A percentile compares a stretch with the other conserved stretches of the same genome.
phyloP scores from a whole-genome alignment of 2,329 filamentous ascomycete genomes.

The Fusarium multiceps region DNA sequence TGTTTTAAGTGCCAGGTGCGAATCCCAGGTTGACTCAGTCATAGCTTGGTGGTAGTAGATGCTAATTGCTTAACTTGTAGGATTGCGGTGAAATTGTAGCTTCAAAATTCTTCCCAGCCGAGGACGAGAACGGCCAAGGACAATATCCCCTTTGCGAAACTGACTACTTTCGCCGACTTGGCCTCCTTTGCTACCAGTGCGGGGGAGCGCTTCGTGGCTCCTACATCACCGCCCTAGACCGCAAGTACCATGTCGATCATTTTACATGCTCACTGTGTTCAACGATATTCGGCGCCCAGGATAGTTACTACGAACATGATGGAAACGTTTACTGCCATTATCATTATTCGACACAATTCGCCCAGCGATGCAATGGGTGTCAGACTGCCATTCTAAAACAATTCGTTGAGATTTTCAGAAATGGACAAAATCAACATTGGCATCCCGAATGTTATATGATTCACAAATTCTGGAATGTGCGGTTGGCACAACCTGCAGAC shows the following conservation, averaged over 20 bases:
- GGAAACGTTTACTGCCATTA: slow-evolving; percentile 98
- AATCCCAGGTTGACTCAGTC: slow-evolving; percentile 5
- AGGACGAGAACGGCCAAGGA: slow-evolving; percentile 83
- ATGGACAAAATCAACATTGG: slow-evolving; percentile 98
- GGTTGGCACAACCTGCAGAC: slow-evolving; percentile 74
- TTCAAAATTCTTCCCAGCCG: slow-evolving; percentile 98
- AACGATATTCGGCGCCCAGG: slow-evolving; percentile 96
- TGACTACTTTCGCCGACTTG: slow-evolving; percentile 94
- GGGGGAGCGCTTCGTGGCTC: slow-evolving; percentile 93
- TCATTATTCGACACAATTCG: slow-evolving; percentile 97
- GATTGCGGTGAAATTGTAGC: slow-evolving; percentile 97
- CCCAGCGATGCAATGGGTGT: slow-evolving; percentile 95
- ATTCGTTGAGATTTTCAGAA: slow-evolving; percentile 98
- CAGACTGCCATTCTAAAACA: slow-evolving; percentile 98
- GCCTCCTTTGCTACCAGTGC: slow-evolving; percentile 91
- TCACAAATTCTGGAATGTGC: slow-evolving; percentile 99
- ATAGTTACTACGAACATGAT: slow-evolving; percentile 99
- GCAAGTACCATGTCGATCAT: slow-evolving; percentile 99
- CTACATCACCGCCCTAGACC: slow-evolving; percentile 96
- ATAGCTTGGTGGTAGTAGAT: slow-evolving; percentile 3
- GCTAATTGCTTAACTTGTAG: slow-evolving; percentile 59
- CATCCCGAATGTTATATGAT: slow-evolving; percentile 99
- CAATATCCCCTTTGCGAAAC: slow-evolving; percentile 98
- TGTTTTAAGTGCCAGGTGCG: slow-evolving; percentile 95
- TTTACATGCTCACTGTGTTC: slow-evolving; percentile 98